A percentile compares a stretch with the other conserved stretches of the same genome.
Conservation (phyloP, 345 rosid genomes). For the Boechera retrofracta region DNA sequence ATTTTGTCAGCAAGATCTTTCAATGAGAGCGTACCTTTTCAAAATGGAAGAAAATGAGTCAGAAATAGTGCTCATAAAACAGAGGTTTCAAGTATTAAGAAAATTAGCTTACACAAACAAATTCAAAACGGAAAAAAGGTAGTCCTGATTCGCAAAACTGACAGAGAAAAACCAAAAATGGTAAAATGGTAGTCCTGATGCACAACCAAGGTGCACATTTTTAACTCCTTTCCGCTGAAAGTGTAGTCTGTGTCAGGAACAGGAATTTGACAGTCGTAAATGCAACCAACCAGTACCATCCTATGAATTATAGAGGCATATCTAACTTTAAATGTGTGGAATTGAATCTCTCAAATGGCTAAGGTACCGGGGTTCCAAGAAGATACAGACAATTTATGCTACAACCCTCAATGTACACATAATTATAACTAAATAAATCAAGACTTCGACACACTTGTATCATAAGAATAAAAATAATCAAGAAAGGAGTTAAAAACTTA, state of each 20-base stretch:
- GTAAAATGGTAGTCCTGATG: constrained; percentile 10
- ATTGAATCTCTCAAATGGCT: constrained; percentile 9
- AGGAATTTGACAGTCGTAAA: background rate
- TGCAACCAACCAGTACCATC: constrained; percentile 20
- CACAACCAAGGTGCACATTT: background rate
- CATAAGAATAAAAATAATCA: constrained; percentile 27
- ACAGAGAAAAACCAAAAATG: background rate
- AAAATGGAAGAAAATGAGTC: constrained; percentile 33
- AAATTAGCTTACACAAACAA: constrained; percentile 12
- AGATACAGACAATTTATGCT: background rate
- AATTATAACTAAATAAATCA: constrained; percentile 5
- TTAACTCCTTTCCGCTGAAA: background rate
- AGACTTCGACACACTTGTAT: background rate
- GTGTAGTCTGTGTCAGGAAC: background rate
- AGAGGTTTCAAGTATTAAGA: background rate
- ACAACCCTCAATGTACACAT: constrained; percentile 8
- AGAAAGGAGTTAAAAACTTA: constrained; percentile 48
- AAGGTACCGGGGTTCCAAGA: background rate
- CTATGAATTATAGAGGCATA: constrained; percentile 13
- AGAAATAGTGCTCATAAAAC: constrained; percentile 9
- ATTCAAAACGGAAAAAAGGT: background rate
- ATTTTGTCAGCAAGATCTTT: constrained; percentile 83
- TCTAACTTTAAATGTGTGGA: constrained; percentile 3
- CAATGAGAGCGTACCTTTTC: constrained; percentile 79
- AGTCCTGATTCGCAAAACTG: constrained; percentile 9